These are phyloP conservation scores for Suillus luteus DNA, from an alignment of 768 basidiomycete species.

Conservation along the genomic window DNA sequence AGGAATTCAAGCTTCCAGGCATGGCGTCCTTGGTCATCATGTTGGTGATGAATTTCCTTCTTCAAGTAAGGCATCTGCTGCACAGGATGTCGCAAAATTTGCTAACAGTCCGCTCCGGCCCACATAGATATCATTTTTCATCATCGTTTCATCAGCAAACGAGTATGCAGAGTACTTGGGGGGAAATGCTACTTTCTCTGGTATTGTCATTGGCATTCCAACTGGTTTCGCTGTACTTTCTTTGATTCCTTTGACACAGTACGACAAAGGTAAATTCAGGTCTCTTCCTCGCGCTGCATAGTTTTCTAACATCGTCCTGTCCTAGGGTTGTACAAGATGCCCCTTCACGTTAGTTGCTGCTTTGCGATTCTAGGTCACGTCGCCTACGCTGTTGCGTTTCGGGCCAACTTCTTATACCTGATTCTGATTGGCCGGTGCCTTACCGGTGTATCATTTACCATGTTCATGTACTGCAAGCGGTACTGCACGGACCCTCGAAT, in stretches of 20 bases:
- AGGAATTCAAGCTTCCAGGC: slow-evolving; percentile 52
- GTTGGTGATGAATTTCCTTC: slow-evolving; percentile 42
- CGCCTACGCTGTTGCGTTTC: slow-evolving; percentile 63
- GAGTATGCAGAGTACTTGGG: slow-evolving; percentile 63
- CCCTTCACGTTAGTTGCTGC: slow-evolving; percentile 57
- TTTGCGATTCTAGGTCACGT: slow-evolving; percentile 57
- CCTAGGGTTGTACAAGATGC: slow-evolving; percentile 54
- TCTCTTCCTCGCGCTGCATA: background rate
- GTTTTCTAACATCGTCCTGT: background rate
- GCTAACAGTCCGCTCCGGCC: background rate
- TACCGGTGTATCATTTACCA: slow-evolving; percentile 58
- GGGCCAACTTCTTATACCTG: slow-evolving; percentile 60
- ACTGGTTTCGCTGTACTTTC: slow-evolving; percentile 59
- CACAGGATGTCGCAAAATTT: background rate
- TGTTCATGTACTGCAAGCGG: slow-evolving; percentile 68
- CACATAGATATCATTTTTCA: slow-evolving; percentile 65
- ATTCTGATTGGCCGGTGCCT: slow-evolving; percentile 73
- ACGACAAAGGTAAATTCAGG: slow-evolving; percentile 51
- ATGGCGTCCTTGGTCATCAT: slow-evolving; percentile 47
- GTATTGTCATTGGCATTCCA: slow-evolving; percentile 67
- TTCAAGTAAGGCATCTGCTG: slow-evolving; percentile 41
- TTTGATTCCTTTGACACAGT: slow-evolving; percentile 55
- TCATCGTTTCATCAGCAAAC: slow-evolving; percentile 67
- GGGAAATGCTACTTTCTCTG: slow-evolving; percentile 70
- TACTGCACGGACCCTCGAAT: slow-evolving; percentile 70